Evolutionary conservation across 2,329 filamentous ascomycete species (phyloP).

Genomic region (Diaporthe helianthi): DNA sequence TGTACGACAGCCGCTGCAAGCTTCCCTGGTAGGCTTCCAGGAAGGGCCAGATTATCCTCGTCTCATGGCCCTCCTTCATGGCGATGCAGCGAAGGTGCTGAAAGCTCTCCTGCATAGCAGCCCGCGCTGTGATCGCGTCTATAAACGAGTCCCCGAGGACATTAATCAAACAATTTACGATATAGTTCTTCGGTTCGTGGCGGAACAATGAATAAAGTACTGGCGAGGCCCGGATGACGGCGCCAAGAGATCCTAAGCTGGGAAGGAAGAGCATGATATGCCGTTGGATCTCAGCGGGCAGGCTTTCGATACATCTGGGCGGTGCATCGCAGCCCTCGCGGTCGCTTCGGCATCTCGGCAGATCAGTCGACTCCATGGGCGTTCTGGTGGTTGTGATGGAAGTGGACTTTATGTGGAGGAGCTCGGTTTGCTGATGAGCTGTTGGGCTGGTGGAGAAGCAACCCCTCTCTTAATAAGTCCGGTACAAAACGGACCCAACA

Average conservation of each 20-base stretch:
- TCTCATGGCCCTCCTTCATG: neutral
- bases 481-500: neutral
- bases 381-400: neutral
- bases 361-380: neutral
- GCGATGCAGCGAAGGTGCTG: neutral
- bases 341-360: neutral
- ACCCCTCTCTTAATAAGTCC: neutral
- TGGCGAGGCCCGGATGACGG: neutral
- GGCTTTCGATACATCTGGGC: neutral
- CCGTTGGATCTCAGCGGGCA: conserved; percentile 13
- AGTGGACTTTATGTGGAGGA: neutral
- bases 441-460: neutral
- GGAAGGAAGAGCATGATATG: conserved; percentile 11
- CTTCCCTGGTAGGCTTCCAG: neutral
- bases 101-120: neutral
- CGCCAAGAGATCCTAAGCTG: conserved; percentile 1
- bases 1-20: neutral
- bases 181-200: neutral
- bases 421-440: neutral
- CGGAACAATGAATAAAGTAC: neutral
- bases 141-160: neutral
- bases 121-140: neutral
- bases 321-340: neutral
- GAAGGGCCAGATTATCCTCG: conserved; percentile 1
- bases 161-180: neutral